Percentiles rank a stretch among this genome's conserved stretches.
phyloP scores from a whole-genome alignment of 2,329 filamentous ascomycete species.

The Rutstroemia sp. region DNA sequence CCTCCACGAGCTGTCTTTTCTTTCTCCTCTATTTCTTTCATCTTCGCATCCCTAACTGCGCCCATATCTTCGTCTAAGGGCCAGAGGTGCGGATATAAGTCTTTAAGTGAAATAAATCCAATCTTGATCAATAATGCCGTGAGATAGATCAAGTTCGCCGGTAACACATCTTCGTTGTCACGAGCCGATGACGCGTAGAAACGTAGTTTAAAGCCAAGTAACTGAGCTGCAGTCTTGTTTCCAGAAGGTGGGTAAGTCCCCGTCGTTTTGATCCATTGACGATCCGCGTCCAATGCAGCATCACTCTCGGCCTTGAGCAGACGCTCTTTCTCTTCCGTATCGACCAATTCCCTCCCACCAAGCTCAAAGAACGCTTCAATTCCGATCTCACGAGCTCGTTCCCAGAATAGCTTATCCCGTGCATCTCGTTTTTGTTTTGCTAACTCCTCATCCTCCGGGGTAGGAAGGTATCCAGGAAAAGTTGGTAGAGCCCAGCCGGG shows the following conservation, averaged over 20 bases:
- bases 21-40: slow-evolving; percentile 71
- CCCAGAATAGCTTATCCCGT: slow-evolving; percentile 76
- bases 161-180: slow-evolving; percentile 67
- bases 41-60: slow-evolving; percentile 57
- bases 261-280: slow-evolving; percentile 73
- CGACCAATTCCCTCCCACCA: slow-evolving; percentile 60
- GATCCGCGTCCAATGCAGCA: slow-evolving; percentile 44
- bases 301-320: slow-evolving; percentile 33
- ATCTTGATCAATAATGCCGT: slow-evolving; percentile 92
- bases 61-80: slow-evolving; percentile 80
- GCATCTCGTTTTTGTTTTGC: slow-evolving; percentile 48
- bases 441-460: slow-evolving; percentile 59
- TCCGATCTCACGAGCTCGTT: slow-evolving; percentile 65
- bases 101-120: slow-evolving; percentile 86
- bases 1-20: slow-evolving; percentile 63
- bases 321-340: slow-evolving; percentile 44
- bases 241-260: slow-evolving; percentile 76
- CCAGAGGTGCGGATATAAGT: slow-evolving; percentile 88
- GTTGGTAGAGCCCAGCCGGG: slow-evolving; percentile 79
- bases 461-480: slow-evolving; percentile 53
- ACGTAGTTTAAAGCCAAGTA: slow-evolving; percentile 92
- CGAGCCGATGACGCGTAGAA: slow-evolving; percentile 84
- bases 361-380: slow-evolving; percentile 86
- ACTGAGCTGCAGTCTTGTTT: slow-evolving; percentile 85
- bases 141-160: slow-evolving; percentile 87